A percentile compares a stretch with the other conserved stretches of the same genome.
phyloP scores from a whole-genome alignment of 208 protist species.

The Phytomonas sp. region DNA sequence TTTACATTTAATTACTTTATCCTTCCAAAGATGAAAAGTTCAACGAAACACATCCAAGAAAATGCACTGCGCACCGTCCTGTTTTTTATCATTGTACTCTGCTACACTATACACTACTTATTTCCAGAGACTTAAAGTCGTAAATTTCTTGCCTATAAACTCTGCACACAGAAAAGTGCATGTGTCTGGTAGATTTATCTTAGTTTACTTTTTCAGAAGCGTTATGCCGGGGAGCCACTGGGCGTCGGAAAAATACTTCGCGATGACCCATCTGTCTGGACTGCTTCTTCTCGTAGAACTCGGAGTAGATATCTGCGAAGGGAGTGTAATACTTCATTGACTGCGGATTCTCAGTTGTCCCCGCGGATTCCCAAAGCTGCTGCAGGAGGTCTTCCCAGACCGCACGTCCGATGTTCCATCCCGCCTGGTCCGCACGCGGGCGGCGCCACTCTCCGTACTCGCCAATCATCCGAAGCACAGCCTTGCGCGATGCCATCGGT shows the following conservation, averaged over 20 bases:
- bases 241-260: conserved; percentile 82
- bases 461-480: conserved; percentile 83
- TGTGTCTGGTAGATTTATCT: not conserved
- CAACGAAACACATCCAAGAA: not conserved
- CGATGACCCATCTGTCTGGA: conserved; percentile 82
- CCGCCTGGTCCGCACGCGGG: conserved; percentile 62
- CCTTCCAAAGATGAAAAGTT: not conserved
- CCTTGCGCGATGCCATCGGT: conserved; percentile 72
- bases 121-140: not conserved
- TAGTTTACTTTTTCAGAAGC: conserved; percentile 37
- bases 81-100: not conserved
- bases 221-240: conserved; percentile 80
- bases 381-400: conserved; percentile 86
- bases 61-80: not conserved
- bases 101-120: not conserved
- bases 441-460: conserved; percentile 90
- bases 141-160: conserved; percentile 1
- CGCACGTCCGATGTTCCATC: conserved; percentile 72
- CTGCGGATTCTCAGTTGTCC: conserved; percentile 79
- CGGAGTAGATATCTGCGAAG: conserved; percentile 70
- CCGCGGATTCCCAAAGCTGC: conserved; percentile 77
- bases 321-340: conserved; percentile 92
- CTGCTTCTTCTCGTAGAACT: conserved; percentile 77
- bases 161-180: conserved; percentile 3
- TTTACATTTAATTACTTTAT: not conserved